Evolutionary conservation across 2,329 filamentous ascomycete genomes (phyloP).

Genomic region (Ophiostoma perfectum): DNA sequence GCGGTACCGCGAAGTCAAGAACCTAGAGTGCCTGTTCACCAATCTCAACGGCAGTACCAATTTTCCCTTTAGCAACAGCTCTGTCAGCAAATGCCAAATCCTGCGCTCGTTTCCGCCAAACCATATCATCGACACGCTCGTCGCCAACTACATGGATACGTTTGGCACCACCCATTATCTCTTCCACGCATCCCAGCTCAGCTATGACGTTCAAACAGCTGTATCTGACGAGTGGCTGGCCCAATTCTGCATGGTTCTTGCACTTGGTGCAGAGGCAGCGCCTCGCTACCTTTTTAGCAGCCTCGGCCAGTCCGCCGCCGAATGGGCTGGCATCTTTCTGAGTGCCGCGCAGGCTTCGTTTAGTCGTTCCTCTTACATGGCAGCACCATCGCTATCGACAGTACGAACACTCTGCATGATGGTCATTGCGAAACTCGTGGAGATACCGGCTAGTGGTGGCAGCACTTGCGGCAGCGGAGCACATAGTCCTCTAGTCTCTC

Average conservation of each 20-base stretch:
- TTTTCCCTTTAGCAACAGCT: slow-evolving; percentile 29
- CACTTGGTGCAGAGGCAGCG: slow-evolving; percentile 28
- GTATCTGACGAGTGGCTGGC: slow-evolving; percentile 28
- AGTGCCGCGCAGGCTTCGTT: slow-evolving; percentile 29
- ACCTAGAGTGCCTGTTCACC: slow-evolving; percentile 27
- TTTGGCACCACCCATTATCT: slow-evolving; percentile 30
- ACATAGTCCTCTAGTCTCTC: slow-evolving; percentile 24
- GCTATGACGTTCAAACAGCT: slow-evolving; percentile 25
- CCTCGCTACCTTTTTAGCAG: slow-evolving; percentile 23
- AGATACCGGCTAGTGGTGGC: slow-evolving; percentile 26
- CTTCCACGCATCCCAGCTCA: slow-evolving; percentile 27
- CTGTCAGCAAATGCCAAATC: slow-evolving; percentile 24
- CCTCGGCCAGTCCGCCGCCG: slow-evolving; percentile 25
- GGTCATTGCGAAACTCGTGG: slow-evolving; percentile 28
- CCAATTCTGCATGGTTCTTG: slow-evolving; percentile 31
- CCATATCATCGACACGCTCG: slow-evolving; percentile 26
- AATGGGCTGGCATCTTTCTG: slow-evolving; percentile 28
- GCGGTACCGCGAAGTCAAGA: slow-evolving; percentile 28
- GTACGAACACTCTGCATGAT: slow-evolving; percentile 30
- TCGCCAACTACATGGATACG: slow-evolving; percentile 28
- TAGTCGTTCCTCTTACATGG: slow-evolving; percentile 26
- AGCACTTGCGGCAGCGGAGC: background rate
- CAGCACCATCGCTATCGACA: slow-evolving; percentile 27
- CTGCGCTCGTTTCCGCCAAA: slow-evolving; percentile 27
- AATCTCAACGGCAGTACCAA: slow-evolving; percentile 26